A percentile compares a stretch with the other conserved stretches of the same genome.
phyloP scores from a whole-genome alignment of 169 alveolate genomes.

The Cryptosporidium andersoni region DNA sequence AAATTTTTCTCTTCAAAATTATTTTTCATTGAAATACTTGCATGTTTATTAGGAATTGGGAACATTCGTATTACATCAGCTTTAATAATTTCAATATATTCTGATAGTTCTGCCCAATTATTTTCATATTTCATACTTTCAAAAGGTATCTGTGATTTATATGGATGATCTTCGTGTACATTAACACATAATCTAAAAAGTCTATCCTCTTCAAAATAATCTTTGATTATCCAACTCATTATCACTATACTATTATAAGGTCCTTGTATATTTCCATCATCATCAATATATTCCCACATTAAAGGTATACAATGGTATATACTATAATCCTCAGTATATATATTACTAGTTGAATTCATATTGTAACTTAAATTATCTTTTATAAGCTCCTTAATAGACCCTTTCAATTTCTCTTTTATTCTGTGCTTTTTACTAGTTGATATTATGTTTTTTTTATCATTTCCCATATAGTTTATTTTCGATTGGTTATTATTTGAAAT shows the following conservation, averaged over 20 bases:
- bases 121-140: background rate
- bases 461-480: too few relatives aligned
- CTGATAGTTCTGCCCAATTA: background rate
- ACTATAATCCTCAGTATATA: background rate
- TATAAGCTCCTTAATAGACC: background rate
- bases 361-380: background rate
- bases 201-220: constrained; percentile 73
- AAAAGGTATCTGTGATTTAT: background rate
- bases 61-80: constrained; percentile 56
- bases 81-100: constrained; percentile 11
- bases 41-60: background rate
- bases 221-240: constrained; percentile 76
- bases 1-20: too few relatives aligned
- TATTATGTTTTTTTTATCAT: too few relatives aligned
- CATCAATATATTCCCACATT: constrained; percentile 78
- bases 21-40: too few relatives aligned
- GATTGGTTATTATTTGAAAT: too few relatives aligned
- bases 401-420: constrained; percentile 18
- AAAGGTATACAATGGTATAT: constrained; percentile 55
- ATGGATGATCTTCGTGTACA: background rate
- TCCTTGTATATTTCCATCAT: constrained; percentile 72
- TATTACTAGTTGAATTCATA: background rate
- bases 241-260: constrained; percentile 76
- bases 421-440: background rate
- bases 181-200: constrained; percentile 51